A percentile compares a stretch with the other conserved stretches of the same genome.
phyloP scores from a whole-genome alignment of 768 basidiomycete species.

The Boletus edulis region DNA sequence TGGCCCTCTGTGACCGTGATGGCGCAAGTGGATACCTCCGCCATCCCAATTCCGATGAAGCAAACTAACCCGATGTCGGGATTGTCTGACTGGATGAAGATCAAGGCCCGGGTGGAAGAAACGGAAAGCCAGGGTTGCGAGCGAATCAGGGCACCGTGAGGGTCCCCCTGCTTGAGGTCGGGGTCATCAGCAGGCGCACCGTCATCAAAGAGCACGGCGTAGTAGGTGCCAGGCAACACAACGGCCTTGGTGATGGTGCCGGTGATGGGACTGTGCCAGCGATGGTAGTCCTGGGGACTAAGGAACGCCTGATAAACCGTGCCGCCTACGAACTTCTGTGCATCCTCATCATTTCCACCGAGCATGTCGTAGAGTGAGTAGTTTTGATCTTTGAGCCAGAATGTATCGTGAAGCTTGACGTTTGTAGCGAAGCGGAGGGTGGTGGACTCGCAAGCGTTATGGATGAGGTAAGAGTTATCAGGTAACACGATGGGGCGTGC shows the following conservation, averaged over 20 bases:
- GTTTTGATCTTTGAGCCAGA: conserved; percentile 58
- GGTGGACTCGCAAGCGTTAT: conserved; percentile 52
- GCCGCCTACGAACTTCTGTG: conserved; percentile 44
- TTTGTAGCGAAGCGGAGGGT: conserved; percentile 34
- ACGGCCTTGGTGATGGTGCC: conserved; percentile 30
- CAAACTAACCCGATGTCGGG: conserved; percentile 49
- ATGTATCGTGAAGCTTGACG: conserved; percentile 41
- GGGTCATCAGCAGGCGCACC: background rate
- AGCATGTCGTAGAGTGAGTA: conserved; percentile 62
- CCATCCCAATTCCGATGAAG: conserved; percentile 59
- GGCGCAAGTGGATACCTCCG: conserved; percentile 45
- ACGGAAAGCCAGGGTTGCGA: conserved; percentile 43
- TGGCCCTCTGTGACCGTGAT: background rate
- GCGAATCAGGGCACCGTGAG: conserved; percentile 18
- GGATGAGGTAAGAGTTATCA: too few species aligned
- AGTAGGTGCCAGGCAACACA: conserved; percentile 24
- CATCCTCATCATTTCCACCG: conserved; percentile 20
- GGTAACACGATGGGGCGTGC: background rate
- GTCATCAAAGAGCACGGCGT: conserved; percentile 7
- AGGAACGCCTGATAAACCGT: conserved; percentile 28
- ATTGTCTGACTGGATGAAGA: conserved; percentile 54
- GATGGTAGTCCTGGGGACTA: too few species aligned
- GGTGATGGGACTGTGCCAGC: conserved; percentile 32
- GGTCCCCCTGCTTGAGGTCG: conserved; percentile 4
- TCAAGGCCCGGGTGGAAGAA: conserved; percentile 47